Conservation (phyloP, 1,284 basidiomycete species). For the Cryptococcus depauperatus region DNA sequence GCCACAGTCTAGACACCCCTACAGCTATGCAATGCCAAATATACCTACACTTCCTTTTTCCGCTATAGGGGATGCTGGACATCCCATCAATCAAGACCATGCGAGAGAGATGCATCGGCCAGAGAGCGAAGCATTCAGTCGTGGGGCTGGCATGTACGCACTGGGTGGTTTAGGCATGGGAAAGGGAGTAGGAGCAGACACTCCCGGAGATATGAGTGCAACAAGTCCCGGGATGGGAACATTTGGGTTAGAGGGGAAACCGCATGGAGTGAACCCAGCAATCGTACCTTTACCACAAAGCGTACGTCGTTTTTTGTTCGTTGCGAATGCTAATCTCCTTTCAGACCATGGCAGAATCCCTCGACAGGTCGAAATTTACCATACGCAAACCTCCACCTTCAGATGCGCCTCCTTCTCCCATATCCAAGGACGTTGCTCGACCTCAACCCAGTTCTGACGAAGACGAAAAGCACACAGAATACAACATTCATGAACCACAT, state of each 20-base stretch:
- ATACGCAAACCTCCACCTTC: conserved; percentile 9
- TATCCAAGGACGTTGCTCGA: neutral
- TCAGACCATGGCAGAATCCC: too few relatives aligned
- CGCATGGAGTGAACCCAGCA: neutral
- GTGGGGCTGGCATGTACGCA: conserved; percentile 19
- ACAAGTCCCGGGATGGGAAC: conserved; percentile 28
- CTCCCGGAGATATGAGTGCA: conserved; percentile 4
- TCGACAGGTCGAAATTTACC: too few relatives aligned
- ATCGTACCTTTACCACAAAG: neutral
- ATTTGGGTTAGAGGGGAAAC: conserved; percentile 21
- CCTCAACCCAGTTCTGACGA: conserved; percentile 10
- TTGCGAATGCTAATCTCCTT: neutral
- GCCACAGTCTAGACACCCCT: conserved; percentile 22
- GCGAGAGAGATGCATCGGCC: conserved; percentile 6
- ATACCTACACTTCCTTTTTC: conserved; percentile 21
- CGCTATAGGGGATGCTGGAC: conserved; percentile 12
- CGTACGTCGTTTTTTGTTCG: neutral
- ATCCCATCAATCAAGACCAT: neutral
- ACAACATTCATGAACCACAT: conserved; percentile 24
- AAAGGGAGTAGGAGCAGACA: neutral
- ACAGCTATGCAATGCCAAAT: conserved; percentile 25
- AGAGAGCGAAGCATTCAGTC: conserved; percentile 25
- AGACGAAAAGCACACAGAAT: conserved; percentile 6
- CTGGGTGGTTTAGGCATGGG: neutral
- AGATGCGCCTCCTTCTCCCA: conserved; percentile 3